Conservation (phyloP, 371 early-diverging fungal genomes). For the Chytridium lagenaria region DNA sequence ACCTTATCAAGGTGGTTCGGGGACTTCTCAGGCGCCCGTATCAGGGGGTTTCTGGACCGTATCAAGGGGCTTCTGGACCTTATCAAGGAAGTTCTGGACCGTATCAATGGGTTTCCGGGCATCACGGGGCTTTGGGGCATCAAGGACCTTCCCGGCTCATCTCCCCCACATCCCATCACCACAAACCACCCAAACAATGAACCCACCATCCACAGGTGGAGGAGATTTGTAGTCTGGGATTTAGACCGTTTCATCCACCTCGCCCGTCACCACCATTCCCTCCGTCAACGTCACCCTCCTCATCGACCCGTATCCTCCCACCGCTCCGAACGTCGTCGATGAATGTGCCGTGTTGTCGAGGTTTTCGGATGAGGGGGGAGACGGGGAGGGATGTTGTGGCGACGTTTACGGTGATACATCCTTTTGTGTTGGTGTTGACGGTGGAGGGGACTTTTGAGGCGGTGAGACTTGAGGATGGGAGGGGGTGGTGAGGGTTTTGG, state of each 20-base stretch:
- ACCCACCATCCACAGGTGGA: background rate
- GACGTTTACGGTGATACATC: constrained; percentile 11
- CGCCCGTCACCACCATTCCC: constrained; percentile 1
- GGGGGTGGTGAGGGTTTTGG: no score
- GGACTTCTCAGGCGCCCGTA: no score
- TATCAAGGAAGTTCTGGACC: no score
- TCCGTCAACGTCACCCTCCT: no score
- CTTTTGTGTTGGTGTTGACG: background rate
- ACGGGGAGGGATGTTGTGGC: background rate
- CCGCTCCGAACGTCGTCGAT: constrained; percentile 8
- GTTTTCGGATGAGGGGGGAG: background rate
- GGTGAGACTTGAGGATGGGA: background rate
- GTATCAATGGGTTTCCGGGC: no score
- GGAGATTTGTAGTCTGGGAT: constrained; percentile 16
- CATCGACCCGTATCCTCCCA: background rate
- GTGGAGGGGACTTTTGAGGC: background rate
- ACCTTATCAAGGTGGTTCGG: no score
- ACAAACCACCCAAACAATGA: no score
- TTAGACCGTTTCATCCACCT: background rate
- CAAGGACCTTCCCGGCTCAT: no score
- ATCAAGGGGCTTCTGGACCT: no score
- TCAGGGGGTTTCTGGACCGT: no score
- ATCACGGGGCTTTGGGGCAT: no score
- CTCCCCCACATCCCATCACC: no score
- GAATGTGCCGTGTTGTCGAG: background rate